Base-by-base conservation (phyloP, 768 basidiomycete species). In the Glaciozyma martinii region DNA sequence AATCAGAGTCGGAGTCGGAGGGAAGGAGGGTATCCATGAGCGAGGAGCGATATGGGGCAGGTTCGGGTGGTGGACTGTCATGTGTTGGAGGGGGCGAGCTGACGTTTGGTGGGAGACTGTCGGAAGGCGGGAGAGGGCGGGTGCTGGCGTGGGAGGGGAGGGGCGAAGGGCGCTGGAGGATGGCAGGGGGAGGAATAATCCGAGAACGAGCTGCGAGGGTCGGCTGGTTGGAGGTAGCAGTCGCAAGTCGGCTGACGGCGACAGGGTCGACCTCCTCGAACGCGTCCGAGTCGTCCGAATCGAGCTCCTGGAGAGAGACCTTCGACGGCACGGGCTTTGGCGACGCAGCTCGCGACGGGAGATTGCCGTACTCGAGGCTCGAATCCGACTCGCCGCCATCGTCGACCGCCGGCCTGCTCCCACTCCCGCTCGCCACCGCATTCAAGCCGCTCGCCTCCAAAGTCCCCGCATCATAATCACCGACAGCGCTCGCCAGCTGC, bases 211-310 rank as follows among this genome's bases (percentile, higher is more conserved):
- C 27, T 23, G 23, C 33, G 25, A 23, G 19, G 37, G 32, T 21
- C 10, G 54, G 25, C 15, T n/a, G 23, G 25, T 7, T 2, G 49
- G 27, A 5, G 49, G 21, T 7, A 3, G n/a, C 27, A 15, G 46
- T 2, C 21, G 13, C 33, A n/a, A 13, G 47, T 0, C 23, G 59
- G 23, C 32, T n/a, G 15, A 55, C 42, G 21, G 46, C 43, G 9
- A 43, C 37, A 4, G 61, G 58, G 8, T 50, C 29, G 1, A 76
- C 67, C 37, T 74, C 72, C 42, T 74, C 75, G 55, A 74, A 71
- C 21, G 68, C 73, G 46, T 74, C 75, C 18, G 70, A 71, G 19
- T 73, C 75, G 25, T 72, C 72, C 49, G 49, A 50, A 29, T 66
- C 66, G 19, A 56, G 54, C 21, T 46, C 21, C 30, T 30, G 27